Evolutionary conservation across 768 basidiomycete genomes (phyloP).

Genomic region (Dictyophora rubrovolvata): DNA sequence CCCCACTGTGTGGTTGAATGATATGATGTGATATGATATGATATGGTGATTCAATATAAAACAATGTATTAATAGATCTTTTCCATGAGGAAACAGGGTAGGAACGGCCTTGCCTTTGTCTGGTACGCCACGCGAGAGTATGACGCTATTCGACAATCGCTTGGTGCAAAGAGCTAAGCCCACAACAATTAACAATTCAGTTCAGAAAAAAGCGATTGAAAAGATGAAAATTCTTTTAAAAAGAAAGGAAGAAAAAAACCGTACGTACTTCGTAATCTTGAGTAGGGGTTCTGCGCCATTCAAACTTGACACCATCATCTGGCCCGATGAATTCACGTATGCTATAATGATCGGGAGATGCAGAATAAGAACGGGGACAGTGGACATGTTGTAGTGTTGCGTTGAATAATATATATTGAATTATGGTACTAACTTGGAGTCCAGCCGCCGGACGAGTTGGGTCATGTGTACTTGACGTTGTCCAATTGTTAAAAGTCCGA

Average conservation of each 20-base stretch:
- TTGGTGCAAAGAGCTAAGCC: constrained; percentile 4
- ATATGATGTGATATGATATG: too few relatives aligned
- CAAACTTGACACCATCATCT: constrained; percentile 47
- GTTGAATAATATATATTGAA: neutral
- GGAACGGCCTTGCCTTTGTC: constrained; percentile 1
- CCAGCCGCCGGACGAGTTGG: constrained; percentile 44
- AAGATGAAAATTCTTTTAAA: neutral
- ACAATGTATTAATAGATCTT: neutral
- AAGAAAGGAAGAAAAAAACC: neutral
- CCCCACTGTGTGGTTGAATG: constrained; percentile 2
- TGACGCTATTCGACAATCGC: constrained; percentile 5
- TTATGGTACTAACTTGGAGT: neutral
- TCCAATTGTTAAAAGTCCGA: constrained; percentile 42
- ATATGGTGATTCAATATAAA: too few relatives aligned
- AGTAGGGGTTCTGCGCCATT: constrained; percentile 44
- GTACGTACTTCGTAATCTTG: constrained; percentile 5
- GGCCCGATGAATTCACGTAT: constrained; percentile 44
- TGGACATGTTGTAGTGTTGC: too few relatives aligned
- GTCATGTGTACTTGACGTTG: constrained; percentile 49
- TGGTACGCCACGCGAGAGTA: constrained; percentile 5
- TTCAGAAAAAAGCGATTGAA: neutral
- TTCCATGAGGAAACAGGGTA: neutral
- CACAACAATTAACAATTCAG: neutral
- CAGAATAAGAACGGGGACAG: neutral
- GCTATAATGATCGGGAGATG: constrained; percentile 22